Percentiles rank a stretch among this genome's conserved stretches.
Conservation (phyloP, 805 yeast species). For the Metschnikowia orientalis region DNA sequence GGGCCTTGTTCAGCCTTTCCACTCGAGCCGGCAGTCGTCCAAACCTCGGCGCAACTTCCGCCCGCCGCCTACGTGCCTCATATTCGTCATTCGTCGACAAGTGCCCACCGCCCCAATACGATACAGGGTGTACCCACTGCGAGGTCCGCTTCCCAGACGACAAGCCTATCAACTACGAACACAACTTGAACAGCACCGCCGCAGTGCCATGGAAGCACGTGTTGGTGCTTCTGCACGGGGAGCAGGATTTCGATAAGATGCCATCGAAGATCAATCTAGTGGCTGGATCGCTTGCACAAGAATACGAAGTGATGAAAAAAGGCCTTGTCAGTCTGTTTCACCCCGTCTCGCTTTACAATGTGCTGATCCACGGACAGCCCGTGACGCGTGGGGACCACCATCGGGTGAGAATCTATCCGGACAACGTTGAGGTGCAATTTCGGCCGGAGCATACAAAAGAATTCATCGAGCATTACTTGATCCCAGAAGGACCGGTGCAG, state of each 20-base stretch:
- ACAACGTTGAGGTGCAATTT: conserved; percentile 40
- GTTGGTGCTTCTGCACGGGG: conserved; percentile 46
- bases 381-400: conserved; percentile 1
- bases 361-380: conserved; percentile 19
- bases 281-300: conserved; percentile 42
- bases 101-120: conserved; percentile 50
- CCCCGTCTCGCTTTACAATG: conserved; percentile 50
- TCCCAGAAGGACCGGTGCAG: conserved; percentile 25
- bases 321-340: conserved; percentile 36
- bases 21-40: too few species aligned
- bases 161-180: conserved; percentile 37
- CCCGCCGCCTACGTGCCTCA: too few species aligned
- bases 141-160: conserved; percentile 35
- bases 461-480: conserved; percentile 41
- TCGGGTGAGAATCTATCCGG: conserved; percentile 52
- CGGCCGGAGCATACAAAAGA: conserved; percentile 22
- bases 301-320: conserved; percentile 33
- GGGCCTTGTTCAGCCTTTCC: too few species aligned
- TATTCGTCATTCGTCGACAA: conserved; percentile 8
- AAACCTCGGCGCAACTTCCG: too few species aligned
- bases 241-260: conserved; percentile 35
- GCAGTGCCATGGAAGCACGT: conserved; percentile 54
- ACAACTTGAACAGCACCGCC: conserved; percentile 44
- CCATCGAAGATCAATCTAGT: conserved; percentile 48
- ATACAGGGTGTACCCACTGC: conserved; percentile 64